Base-by-base conservation (phyloP, 768 basidiomycete species). In the Termitomyces sp. region DNA sequence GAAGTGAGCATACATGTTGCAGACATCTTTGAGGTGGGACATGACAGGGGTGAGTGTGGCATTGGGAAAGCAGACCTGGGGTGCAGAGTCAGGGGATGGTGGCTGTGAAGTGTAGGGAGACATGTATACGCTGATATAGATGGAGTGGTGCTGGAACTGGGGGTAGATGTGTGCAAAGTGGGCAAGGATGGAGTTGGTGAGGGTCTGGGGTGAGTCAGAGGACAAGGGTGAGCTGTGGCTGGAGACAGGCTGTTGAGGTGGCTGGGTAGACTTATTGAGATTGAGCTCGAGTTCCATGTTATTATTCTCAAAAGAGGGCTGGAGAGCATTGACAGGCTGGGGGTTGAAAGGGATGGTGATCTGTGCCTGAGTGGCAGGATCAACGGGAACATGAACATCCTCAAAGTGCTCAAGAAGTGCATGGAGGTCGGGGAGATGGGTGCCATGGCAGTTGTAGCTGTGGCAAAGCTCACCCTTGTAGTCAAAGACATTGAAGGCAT, bases 371-470 rank as follows among this genome's bases (percentile, higher is more conserved):
- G 65, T 69, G 46, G 65, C 64, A 37, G 75, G 76, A 67, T 81
- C 77, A 42, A 87, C 69, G 58, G 90, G 81, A 68, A 95, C 89
- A 69, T 96, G 94, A 47, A 86, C 85, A 58, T 93, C 88, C 66
- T 96, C 94, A 62, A 95, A 94, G 68, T 96, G 94, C 71, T 95
- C 92, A 2, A 96, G 81, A 10, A 96, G 85, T 2, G 91, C 88
- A 60, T 91, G 88, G 0, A 91, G 79, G 65, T 91, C 88, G 33
- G 80, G 64, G 6, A 91, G 77, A 58, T 85, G 78, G 34, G 85
- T 74, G 10, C 92, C 93, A 68, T 94, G 96, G 73, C 94, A 97
- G 1, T 86, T 85, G 75, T 94, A 97, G 69, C 95, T 87, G 62
- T 88, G 86, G 70, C 90, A 92, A 18, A 90, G 74, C 61, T 92